Conservation (phyloP, 768 basidiomycete species). For the Panaeolus papilionaceus region DNA sequence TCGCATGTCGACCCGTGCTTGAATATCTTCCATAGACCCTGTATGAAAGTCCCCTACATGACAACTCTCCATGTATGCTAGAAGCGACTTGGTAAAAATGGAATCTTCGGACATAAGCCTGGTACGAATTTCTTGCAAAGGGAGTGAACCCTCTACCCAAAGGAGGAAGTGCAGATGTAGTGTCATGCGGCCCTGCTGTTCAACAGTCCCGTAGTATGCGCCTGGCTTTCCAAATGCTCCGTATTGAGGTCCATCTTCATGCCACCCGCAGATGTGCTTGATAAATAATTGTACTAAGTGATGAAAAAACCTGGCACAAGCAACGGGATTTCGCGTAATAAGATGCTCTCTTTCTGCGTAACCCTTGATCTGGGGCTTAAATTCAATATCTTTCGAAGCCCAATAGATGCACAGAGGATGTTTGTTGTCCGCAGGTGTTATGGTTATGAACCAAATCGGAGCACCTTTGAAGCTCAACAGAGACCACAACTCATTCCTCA, state of each 20-base stretch:
- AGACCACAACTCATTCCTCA: conserved; percentile 38
- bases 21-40: conserved; percentile 28
- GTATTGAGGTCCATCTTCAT: not conserved
- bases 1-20: not conserved
- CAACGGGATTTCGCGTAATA: conserved; percentile 16
- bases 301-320: conserved; percentile 35
- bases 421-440: conserved; percentile 33
- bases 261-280: conserved; percentile 30
- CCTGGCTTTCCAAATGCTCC: conserved; percentile 37
- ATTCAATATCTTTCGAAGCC: conserved; percentile 29
- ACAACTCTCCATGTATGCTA: conserved; percentile 37
- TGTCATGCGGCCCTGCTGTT: conserved; percentile 43
- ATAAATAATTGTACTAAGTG: conserved; percentile 36
- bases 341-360: conserved; percentile 11
- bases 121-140: conserved; percentile 39
- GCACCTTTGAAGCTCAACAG: conserved; percentile 26
- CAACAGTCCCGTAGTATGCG: conserved; percentile 43
- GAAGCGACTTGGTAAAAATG: conserved; percentile 33
- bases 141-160: conserved; percentile 35
- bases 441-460: conserved; percentile 39
- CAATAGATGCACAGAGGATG: conserved; percentile 39
- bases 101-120: conserved; percentile 29
- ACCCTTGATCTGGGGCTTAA: conserved; percentile 19
- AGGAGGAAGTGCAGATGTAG: conserved; percentile 42
- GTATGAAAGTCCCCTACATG: conserved; percentile 38